Evolutionary conservation across 2,329 filamentous ascomycete genomes (phyloP), one percentile per base, ranked within the genome.

Genomic region (Botrytis hyacinthi): DNA sequence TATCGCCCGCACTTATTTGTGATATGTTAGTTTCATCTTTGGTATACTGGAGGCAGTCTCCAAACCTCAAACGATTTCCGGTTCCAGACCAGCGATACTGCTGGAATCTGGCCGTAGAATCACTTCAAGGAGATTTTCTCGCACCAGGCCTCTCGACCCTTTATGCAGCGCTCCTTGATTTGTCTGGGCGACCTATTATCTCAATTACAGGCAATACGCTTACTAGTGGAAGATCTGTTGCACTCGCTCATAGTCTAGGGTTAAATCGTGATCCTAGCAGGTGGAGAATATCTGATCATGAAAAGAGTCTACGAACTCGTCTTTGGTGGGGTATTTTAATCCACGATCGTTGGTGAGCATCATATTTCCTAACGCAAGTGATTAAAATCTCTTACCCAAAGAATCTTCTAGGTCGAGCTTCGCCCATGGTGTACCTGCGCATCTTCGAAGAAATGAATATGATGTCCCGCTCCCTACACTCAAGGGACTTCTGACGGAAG

Each of bases 31-130:
- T 88, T 0, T 86, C 88, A 77, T 85, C 86, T 0, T 79, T 90
- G 4, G 84, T 87, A 5, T 89, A 87, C 77, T 91, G 89, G 89
- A 83, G 84, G 40, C 84, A 85, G 70, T 85, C 82, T 83, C 0
- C 80, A 82, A 6, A 78, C 87, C 4, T 81, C 82, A 7, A 80
- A 81, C 8, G 62, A n/a, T 84, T 87, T 73, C 84, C 85, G 7
- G 83, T 86, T 66, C 88, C 89, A 0, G 88, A 91, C 77, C 83
- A 84, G 59, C 85, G 88, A 62, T 91, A 89, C 78, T 86, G 88
- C 14, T 90, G 90, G 84, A 91, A 91, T 73, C 84, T 89, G 73
- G 88, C 88, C 10, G 87, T 86, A 32, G 87, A 88, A 70, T 87
- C 88, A 1, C 82, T 90, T 4, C 88, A 89, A 75, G 88, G 86